Base-by-base conservation (phyloP, 139 green algal species). In the Eudorina sp. region DNA sequence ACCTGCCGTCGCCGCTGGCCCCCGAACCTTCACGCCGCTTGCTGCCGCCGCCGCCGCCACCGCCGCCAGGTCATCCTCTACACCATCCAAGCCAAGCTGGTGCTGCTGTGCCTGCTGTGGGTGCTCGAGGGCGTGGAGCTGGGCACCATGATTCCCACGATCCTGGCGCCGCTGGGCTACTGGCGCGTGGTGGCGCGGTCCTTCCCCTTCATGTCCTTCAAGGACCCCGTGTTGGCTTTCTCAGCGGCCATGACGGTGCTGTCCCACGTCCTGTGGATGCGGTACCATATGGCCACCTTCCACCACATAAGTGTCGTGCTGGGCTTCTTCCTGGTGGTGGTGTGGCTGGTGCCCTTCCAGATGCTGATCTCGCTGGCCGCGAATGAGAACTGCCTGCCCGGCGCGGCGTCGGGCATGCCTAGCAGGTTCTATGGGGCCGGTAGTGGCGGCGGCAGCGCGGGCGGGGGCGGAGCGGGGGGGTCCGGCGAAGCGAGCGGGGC, bases 331-430 rank as follows among this genome's bases (percentile, higher is more conserved):
- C 81, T 87, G 19, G 34, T 87, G 31, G 46, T 68, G 43, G 62
- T 86, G 9, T 68, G 62, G 53, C 29, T 86, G 62, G 53, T 62
- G 36, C 80, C 80, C 29, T 51, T 86, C 29, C 68, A 64, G 80
- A n/a, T 87, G 14, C 31, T 87, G 3, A 48, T 87, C 18, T 69
- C 45, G 25, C 43, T 87, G 34, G 81, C 81, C 3, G 81, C 81
- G 29, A 87, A 87, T 64, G 81, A 87, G 19, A 87, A 87, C 45
- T 58, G n/a, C 4, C 81, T 87, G 34, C 81, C 81, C 1, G 81
- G 81, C 19, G 66, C 13, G 64, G 29, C 64, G 27, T 79, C 64
- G 1, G 81, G 81, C 1, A 87, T 87, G 81, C 81, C 81, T 0
- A 4, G 18, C 1, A 46, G 9, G 9, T 79, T 68, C 46, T 86